Evolutionary conservation across 495 filamentous ascomycete genomes (phyloP).

Genomic region (Stereocaulon alpinum): DNA sequence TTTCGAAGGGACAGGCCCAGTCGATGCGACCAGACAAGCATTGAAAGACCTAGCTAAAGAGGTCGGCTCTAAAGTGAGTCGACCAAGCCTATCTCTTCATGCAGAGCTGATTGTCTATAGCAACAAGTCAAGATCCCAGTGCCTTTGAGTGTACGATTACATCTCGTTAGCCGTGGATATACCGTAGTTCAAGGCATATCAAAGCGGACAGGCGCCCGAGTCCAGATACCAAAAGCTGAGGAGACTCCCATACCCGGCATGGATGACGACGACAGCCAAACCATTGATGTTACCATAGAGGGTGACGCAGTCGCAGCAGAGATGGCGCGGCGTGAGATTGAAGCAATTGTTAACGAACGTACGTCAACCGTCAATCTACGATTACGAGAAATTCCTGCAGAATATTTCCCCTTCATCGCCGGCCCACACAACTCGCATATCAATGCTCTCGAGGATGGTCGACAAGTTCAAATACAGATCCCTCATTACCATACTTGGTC

Average conservation of each 20-base stretch:
- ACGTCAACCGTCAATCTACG: conserved; percentile 61
- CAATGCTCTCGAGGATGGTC: conserved; percentile 57
- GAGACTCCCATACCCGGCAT: conserved; percentile 38
- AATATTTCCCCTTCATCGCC: conserved; percentile 92
- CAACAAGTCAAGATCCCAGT: conserved; percentile 66
- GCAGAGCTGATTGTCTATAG: conserved; percentile 33
- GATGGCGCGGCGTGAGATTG: conserved; percentile 70
- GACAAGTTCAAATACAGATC: conserved; percentile 63
- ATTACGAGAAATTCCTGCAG: conserved; percentile 71
- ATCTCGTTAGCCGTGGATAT: conserved; percentile 87
- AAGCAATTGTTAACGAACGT: conserved; percentile 74
- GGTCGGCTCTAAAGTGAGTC: conserved; percentile 68
- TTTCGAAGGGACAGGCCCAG: conserved; percentile 72
- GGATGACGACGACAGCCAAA: conserved; percentile 67
- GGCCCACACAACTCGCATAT: conserved; percentile 63
- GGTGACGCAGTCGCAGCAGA: conserved; percentile 78
- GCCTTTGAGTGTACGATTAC: conserved; percentile 66
- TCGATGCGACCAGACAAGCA: conserved; percentile 66
- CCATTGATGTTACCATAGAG: conserved; percentile 78
- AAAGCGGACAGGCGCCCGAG: conserved; percentile 71
- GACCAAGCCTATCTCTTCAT: not conserved
- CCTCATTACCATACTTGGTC: conserved; percentile 70
- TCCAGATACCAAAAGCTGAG: conserved; percentile 76
- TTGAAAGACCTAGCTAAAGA: conserved; percentile 77
- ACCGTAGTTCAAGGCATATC: conserved; percentile 80